These are phyloP conservation scores for Neurospora sp. DNA, from an alignment of 495 filamentous ascomycete species.

Conservation along the genomic window DNA sequence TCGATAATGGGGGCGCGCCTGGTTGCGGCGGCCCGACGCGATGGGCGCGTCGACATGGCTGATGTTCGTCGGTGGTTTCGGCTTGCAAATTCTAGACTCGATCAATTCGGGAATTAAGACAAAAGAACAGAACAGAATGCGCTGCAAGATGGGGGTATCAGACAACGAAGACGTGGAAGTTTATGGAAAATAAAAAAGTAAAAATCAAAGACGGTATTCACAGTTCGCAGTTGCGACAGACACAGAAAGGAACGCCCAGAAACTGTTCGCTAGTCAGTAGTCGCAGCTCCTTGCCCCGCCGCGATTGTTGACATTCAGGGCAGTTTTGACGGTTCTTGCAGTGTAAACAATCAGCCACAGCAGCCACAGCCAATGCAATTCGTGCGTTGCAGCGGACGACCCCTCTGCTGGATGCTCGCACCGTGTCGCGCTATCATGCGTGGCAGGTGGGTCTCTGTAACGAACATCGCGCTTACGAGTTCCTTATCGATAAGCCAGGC, in stretches of 20 bases:
- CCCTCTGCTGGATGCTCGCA: background rate
- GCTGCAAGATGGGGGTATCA: background rate
- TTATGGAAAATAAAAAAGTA: background rate
- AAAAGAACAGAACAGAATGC: background rate
- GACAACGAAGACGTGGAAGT: background rate
- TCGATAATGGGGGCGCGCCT: slow-evolving; percentile 63
- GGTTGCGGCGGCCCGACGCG: slow-evolving; percentile 56
- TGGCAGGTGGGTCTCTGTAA: background rate
- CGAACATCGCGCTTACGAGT: background rate
- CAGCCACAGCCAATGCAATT: slow-evolving; percentile 9
- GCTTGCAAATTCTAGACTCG: background rate
- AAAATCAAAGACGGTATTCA: background rate
- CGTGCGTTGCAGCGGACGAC: background rate
- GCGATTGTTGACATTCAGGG: slow-evolving; percentile 14
- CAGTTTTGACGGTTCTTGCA: slow-evolving; percentile 4
- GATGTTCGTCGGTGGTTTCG: background rate
- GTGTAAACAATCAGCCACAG: slow-evolving; percentile 28
- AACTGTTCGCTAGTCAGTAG: background rate
- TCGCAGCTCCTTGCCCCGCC: slow-evolving; percentile 10
- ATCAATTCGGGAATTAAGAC: background rate
- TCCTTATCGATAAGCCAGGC: background rate
- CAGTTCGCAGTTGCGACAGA: background rate
- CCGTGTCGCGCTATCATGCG: background rate
- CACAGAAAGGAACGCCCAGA: slow-evolving; percentile 6
- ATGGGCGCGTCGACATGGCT: slow-evolving; percentile 57